Percentiles rank a stretch among this genome's conserved stretches.
phyloP scores from a whole-genome alignment of 1,139 yeast genomes.

The Taphrina populina region DNA sequence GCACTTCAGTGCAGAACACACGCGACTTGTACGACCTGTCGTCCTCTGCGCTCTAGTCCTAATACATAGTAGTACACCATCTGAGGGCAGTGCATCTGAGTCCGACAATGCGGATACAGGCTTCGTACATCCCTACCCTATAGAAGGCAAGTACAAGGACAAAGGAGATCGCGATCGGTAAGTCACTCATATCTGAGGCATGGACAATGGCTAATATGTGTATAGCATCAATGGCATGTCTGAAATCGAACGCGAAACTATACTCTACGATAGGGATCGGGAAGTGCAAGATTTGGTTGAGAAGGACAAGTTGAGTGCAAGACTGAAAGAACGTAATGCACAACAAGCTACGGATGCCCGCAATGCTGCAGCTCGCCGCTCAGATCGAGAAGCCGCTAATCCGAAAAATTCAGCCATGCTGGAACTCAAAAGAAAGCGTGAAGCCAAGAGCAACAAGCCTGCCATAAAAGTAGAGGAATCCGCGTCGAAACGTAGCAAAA shows the following conservation, averaged over 20 bases:
- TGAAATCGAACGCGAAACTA: slow-evolving; percentile 86
- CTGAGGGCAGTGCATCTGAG: slow-evolving; percentile 43
- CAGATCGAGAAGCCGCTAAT: slow-evolving; percentile 42
- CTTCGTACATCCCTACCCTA: slow-evolving; percentile 70
- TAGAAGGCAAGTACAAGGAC: slow-evolving; percentile 86
- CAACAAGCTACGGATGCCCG: slow-evolving; percentile 30
- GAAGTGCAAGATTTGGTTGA: slow-evolving; percentile 86
- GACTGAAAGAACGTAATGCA: slow-evolving; percentile 59
- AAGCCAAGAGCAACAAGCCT: slow-evolving; percentile 49
- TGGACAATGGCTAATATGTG: background rate
- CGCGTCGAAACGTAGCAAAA: slow-evolving; percentile 36
- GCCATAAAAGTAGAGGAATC: slow-evolving; percentile 40
- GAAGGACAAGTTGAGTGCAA: slow-evolving; percentile 73
- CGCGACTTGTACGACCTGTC: slow-evolving; percentile 14
- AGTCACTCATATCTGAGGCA: background rate
- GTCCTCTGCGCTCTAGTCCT: no score
- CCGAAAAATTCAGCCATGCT: slow-evolving; percentile 63
- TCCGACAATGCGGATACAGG: slow-evolving; percentile 40
- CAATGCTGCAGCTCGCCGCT: slow-evolving; percentile 42
- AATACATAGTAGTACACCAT: slow-evolving; percentile 15
- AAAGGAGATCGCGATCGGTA: slow-evolving; percentile 65
- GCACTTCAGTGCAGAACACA: slow-evolving; percentile 10
- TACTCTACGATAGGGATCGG: slow-evolving; percentile 86
- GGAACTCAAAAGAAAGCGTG: slow-evolving; percentile 83
- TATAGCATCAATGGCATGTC: slow-evolving; percentile 64